phyloP scores from a whole-genome alignment of 768 basidiomycete genomes.

The Chalciporus piperatus region DNA sequence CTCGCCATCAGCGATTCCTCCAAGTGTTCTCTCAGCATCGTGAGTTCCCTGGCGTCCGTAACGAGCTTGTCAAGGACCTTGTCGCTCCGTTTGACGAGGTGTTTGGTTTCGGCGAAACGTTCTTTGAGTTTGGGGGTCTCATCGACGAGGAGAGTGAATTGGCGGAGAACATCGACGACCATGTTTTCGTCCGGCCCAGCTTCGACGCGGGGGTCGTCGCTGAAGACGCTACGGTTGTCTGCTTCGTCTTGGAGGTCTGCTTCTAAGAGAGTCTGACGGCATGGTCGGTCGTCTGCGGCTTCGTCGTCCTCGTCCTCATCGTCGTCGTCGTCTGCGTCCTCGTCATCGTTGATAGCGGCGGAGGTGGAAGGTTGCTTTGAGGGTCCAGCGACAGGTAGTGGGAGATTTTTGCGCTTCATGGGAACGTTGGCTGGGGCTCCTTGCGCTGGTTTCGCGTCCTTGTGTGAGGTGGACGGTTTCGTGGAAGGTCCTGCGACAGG shows the following conservation, averaged over 20 bases:
- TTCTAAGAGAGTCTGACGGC: background rate
- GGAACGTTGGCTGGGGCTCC: too few relatives aligned
- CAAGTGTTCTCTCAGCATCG: constrained; percentile 24
- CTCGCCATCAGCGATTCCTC: constrained; percentile 24
- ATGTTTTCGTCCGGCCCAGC: constrained; percentile 21
- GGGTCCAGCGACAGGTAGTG: background rate
- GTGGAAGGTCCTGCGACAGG: background rate
- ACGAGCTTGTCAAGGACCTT: constrained; percentile 11
- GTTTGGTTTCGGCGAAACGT: constrained; percentile 18
- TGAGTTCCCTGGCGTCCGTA: constrained; percentile 19
- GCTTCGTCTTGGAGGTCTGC: background rate
- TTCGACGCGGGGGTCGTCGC: constrained; percentile 1
- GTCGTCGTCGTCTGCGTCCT: too few relatives aligned
- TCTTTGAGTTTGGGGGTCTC: constrained; percentile 16
- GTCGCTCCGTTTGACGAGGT: constrained; percentile 18
- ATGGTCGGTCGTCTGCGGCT: background rate
- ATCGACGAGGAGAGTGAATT: constrained; percentile 24
- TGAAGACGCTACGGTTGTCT: background rate
- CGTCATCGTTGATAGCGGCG: too few relatives aligned
- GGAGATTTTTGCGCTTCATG: background rate
- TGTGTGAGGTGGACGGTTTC: background rate
- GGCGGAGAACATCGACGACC: constrained; percentile 29
- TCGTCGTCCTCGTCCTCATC: too few relatives aligned
- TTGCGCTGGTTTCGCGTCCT: background rate
- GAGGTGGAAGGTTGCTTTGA: background rate